Evolutionary conservation across 2,329 filamentous ascomycete genomes (phyloP).

Genomic region (Penicillium sp.): DNA sequence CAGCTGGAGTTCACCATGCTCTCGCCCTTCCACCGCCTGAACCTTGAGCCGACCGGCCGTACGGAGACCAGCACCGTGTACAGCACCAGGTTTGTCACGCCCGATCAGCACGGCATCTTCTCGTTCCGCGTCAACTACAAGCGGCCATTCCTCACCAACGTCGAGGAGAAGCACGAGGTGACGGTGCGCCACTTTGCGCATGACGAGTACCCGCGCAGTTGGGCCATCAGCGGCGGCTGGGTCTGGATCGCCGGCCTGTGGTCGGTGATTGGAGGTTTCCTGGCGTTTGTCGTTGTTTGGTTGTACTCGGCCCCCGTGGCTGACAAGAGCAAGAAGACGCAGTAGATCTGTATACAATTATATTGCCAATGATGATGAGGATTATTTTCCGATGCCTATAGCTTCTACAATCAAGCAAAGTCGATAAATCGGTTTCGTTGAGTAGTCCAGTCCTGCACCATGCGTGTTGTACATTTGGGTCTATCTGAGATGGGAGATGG

Average conservation of each 20-base stretch:
- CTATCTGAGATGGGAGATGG: constrained; percentile 9
- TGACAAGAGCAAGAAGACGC: constrained; percentile 49
- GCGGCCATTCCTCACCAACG: constrained; percentile 80
- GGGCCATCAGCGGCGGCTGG: constrained; percentile 85
- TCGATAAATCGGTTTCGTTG: neutral
- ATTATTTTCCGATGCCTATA: constrained; percentile 18
- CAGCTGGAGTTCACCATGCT: constrained; percentile 99
- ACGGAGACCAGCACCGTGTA: constrained; percentile 71
- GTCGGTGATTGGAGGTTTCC: constrained; percentile 77
- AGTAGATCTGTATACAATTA: constrained; percentile 32
- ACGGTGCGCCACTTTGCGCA: constrained; percentile 96
- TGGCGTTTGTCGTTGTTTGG: constrained; percentile 85
- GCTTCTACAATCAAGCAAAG: neutral
- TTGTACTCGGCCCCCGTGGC: constrained; percentile 66
- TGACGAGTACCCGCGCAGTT: constrained; percentile 92
- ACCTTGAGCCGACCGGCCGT: constrained; percentile 58
- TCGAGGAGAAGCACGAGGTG: constrained; percentile 93
- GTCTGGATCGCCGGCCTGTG: constrained; percentile 89
- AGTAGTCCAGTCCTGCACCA: neutral
- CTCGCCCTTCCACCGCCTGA: constrained; percentile 89
- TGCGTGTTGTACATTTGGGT: neutral
- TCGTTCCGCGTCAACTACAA: constrained; percentile 98
- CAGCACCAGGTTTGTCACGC: constrained; percentile 72
- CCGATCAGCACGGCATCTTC: constrained; percentile 98
- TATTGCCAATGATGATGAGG: constrained; percentile 25